Percentiles rank a stretch among this genome's conserved stretches.
Conservation (phyloP, 345 rosid genomes). For the Cardamine chenopodiifolia region DNA sequence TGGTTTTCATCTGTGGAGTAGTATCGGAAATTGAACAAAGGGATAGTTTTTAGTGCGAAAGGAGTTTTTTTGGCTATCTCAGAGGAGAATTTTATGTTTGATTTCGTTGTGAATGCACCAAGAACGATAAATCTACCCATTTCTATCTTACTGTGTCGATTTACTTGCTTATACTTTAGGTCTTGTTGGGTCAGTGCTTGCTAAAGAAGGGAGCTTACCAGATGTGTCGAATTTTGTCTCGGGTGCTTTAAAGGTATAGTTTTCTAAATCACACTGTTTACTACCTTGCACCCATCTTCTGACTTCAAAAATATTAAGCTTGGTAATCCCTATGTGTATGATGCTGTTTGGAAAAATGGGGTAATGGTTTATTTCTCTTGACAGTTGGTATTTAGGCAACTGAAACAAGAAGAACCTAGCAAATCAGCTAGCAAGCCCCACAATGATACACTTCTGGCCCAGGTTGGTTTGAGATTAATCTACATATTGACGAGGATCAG, state of each 20-base stretch:
- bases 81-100: neutral
- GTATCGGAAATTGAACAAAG: neutral
- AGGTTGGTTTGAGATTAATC: slow-evolving; percentile 52
- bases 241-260: slow-evolving; percentile 75
- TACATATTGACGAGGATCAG: neutral
- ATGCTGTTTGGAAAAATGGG: slow-evolving; percentile 7
- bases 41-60: neutral
- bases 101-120: neutral
- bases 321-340: neutral
- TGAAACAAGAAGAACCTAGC: slow-evolving; percentile 58
- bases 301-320: neutral
- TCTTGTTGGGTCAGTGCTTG: slow-evolving; percentile 80
- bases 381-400: slow-evolving; percentile 65
- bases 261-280: neutral
- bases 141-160: neutral
- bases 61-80: neutral
- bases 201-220: slow-evolving; percentile 62
- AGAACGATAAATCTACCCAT: neutral
- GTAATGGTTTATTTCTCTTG: slow-evolving; percentile 18
- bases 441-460: slow-evolving; percentile 66
- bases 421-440: slow-evolving; percentile 61
- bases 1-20: neutral
- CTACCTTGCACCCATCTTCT: neutral
- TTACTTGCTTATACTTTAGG: slow-evolving; percentile 49
- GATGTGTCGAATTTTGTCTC: slow-evolving; percentile 60